Evolutionary conservation across 2,329 filamentous ascomycete genomes (phyloP), one percentile per base, ranked within the genome.

Genomic region (Arthrobotrys entomopaga): DNA sequence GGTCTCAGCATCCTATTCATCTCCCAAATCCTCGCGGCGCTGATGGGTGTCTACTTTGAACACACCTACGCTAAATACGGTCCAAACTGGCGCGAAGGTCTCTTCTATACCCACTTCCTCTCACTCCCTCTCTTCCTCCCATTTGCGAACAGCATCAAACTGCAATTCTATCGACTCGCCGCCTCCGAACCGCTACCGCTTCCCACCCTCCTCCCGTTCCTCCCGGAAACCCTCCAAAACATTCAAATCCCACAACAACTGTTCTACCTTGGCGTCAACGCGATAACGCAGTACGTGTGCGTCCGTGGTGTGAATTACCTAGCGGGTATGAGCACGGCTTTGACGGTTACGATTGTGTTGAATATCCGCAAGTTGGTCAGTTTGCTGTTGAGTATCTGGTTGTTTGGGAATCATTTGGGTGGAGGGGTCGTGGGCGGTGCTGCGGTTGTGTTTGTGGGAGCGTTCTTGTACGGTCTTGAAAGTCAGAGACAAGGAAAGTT

Each of bases 301-400:
- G 98, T 99, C 76, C 91, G 93, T 2, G 95, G 95, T 1, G 95
- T 99, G 67, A 98, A 98, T 78, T 86, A 97, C n/a, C 85, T 99
- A 3, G 93, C 92, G 0, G 91, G 94, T 0, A 90, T 90, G 64
- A 92, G 92, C 2, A 94, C 93, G 2, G 96, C 95, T 0, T 86
- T 99, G 65, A 98, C 95, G 0, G 95, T 99, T 22, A 97, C 94
- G 0, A 96, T 99, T 78, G 93, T 98, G 54, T 85, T 99, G 73
- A 99, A 98, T 81, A 91, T 99, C 73, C 87, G 95, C 78, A 99
- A 99, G 82, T 84, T 99, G 19, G 90, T 97, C 65, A 97, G 93
- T 79, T 86, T 98, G 74, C 83, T 98, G 75, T 81, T 98, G 70
- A 97, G 93, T 78, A 96, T 98, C 71, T 94, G 93, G 87, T 82